Evolutionary conservation across 1,284 basidiomycete species (phyloP), one percentile per base, ranked within the genome.

Genomic region (Ustilago bromivora): DNA sequence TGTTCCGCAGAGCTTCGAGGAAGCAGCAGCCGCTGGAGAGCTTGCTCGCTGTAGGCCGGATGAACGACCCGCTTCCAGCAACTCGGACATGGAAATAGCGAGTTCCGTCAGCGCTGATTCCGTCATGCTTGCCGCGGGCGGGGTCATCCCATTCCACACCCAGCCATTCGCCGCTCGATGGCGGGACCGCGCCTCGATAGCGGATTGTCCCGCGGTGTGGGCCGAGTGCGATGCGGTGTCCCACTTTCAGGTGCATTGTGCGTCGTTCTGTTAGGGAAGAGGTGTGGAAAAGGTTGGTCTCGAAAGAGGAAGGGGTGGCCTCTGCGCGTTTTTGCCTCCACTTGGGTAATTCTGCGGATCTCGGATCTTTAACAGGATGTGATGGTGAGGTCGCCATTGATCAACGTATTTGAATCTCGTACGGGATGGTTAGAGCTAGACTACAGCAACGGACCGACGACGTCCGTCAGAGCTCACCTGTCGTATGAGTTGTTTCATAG

Each of bases 121-220:
- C 96, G 78, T 92, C 90, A 85, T 98, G 95, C 86, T 93, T 96
- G 32, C 96, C 96, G 60, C 93, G 89, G 1, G 85, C 70, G 6
- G 92, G 89, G 82, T 95, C 91, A 82, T 99, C 96, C 94, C 96
- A 99, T 88, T 98, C 96, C 58, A 98, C 90, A 13, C 96, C 96
- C 5, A 96, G 89, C 96, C 96, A 99, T 15, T 87, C 79, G 11
- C 92, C 93, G 9, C 87, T 84, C 0, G 92, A 91, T 19, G 90
- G 89, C 15, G 90, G 88, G 15, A 96, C 91, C 1, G 87, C 77
- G 3, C 94, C 94, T 7, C 89, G 86, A 82, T 90, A 96, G 86
- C 88, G 90, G 69, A 96, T 87, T 0, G 94, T 94, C 35, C 83
- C 83, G 11, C 76, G 61, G 41, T 80, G 67, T 13, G 66, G 51